Base-by-base conservation (phyloP, 768 basidiomycete species). In the Termitomyces sp. region DNA sequence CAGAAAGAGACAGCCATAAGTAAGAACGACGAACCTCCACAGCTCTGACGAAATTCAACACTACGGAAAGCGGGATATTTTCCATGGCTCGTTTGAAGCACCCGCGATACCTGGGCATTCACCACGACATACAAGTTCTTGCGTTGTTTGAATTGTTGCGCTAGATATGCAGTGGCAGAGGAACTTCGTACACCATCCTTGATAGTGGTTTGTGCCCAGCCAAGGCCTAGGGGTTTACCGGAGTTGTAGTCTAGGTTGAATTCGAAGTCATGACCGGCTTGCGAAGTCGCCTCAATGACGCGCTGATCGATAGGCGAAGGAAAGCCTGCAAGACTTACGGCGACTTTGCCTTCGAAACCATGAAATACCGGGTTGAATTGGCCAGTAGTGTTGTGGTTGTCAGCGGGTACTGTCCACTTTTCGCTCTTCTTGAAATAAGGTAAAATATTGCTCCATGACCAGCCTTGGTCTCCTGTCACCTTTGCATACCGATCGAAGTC, bases 281-380 rank as follows among this genome's bases (percentile, higher is more conserved):
- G n/a, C 4, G 51, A 42, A 34, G 70, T 68, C 2, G 71, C 66
- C 19, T 62, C 37, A 15, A 71, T 58, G 41, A 70, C 61, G 3
- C 58, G 56, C 8, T 47, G 45, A 38, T 69, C 68, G 37, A 69
- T 66, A 5, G 62, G 43, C 0, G 56, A 42, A 9, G 58, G 32
- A 17, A 51, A 61, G 0, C 66, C 65, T 22, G 67, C 50, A 26
- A 69, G 65, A 51, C 63, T 63, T 34, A 70, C 64, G 14, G 51
- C 58, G 43, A 57, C 64, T 22, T 60, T 50, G 12, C 71, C 71
- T 6, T 58, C 42, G 34, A 54, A 60, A 21, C 66, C 64, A 56
- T 72, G 71, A 4, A 68, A 53, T 2, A 45, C n/a, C 5, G 72
- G 70, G 35, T 67, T 58, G 47, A 66, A 66, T 45, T 72, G 63